Percentiles rank a stretch among this genome's conserved stretches.
phyloP scores from a whole-genome alignment of 768 basidiomycete species.

The Strobilomyces confusus region DNA sequence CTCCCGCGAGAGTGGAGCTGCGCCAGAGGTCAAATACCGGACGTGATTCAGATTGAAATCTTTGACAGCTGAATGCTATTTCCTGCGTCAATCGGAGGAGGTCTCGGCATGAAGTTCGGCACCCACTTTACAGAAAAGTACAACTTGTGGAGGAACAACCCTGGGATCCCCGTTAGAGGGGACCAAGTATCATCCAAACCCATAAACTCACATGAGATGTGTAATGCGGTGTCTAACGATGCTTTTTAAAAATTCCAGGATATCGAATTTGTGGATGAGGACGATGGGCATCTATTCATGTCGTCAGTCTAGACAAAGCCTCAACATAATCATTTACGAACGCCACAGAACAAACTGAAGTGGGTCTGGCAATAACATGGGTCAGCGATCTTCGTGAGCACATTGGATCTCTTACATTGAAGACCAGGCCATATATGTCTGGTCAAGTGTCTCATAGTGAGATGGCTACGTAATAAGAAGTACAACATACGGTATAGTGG shows the following conservation, averaged over 20 bases:
- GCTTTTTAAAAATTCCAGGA: constrained; percentile 42
- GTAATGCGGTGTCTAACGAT: constrained; percentile 44
- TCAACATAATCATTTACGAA: constrained; percentile 31
- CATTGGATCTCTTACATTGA: constrained; percentile 40
- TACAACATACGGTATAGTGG: constrained; percentile 55
- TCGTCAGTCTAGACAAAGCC: constrained; percentile 4
- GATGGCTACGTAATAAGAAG: background rate
- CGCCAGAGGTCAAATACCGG: constrained; percentile 41
- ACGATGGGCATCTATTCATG: constrained; percentile 46
- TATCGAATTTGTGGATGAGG: constrained; percentile 41
- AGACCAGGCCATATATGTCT: constrained; percentile 68
- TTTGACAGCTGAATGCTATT: constrained; percentile 39
- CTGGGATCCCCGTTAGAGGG: constrained; percentile 7
- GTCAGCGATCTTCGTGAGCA: background rate
- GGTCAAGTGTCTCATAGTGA: constrained; percentile 1
- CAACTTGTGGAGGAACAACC: constrained; percentile 48
- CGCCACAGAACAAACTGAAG: too few species aligned
- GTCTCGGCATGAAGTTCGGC: background rate
- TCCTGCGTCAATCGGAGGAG: background rate
- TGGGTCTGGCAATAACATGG: constrained; percentile 42
- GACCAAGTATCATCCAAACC: background rate
- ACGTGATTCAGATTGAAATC: constrained; percentile 39
- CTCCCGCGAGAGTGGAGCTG: constrained; percentile 55
- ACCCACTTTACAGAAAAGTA: constrained; percentile 47
- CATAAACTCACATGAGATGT: constrained; percentile 36